Evolutionary conservation across 305 asterid genomes (phyloP).

Genomic region (Fraxinus velutina): DNA sequence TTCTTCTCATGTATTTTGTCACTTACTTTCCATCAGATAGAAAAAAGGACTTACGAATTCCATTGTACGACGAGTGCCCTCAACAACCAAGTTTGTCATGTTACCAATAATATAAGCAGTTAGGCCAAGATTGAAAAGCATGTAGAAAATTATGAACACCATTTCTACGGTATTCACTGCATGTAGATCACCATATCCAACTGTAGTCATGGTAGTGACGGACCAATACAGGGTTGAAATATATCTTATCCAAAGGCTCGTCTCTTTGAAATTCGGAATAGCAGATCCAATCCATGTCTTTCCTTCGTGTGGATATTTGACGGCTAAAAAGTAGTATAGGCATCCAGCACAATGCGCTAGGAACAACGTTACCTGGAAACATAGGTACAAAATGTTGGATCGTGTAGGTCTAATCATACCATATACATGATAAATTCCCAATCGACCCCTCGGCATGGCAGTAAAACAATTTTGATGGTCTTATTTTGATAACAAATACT

Average conservation of each 20-base stretch:
- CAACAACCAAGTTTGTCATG: constrained; percentile 86
- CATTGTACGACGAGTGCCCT: constrained; percentile 94
- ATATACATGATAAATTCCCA: background rate
- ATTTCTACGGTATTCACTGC: constrained; percentile 75
- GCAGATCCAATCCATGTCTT: constrained; percentile 71
- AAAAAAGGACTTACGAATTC: constrained; percentile 58
- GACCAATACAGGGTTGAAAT: constrained; percentile 83
- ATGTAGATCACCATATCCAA: constrained; percentile 87
- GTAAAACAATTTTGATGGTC: background rate
- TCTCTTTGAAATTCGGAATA: constrained; percentile 60
- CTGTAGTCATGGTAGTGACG: constrained; percentile 82
- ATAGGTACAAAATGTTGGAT: background rate
- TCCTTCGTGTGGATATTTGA: constrained; percentile 59
- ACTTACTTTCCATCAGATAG: background rate
- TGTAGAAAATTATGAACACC: constrained; percentile 69
- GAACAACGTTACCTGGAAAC: constrained; percentile 64
- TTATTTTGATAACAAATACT: constrained; percentile 26
- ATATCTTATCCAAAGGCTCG: constrained; percentile 51
- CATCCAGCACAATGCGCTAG: constrained; percentile 86
- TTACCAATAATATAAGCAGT: constrained; percentile 87
- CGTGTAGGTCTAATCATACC: background rate
- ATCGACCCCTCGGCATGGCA: background rate
- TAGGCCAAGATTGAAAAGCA: constrained; percentile 80
- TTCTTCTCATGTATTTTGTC: background rate
- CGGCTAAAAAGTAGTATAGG: constrained; percentile 65